These are phyloP conservation scores for Gossypioides kirkii DNA, from an alignment of 345 rosid genomes.

Conservation along the genomic window DNA sequence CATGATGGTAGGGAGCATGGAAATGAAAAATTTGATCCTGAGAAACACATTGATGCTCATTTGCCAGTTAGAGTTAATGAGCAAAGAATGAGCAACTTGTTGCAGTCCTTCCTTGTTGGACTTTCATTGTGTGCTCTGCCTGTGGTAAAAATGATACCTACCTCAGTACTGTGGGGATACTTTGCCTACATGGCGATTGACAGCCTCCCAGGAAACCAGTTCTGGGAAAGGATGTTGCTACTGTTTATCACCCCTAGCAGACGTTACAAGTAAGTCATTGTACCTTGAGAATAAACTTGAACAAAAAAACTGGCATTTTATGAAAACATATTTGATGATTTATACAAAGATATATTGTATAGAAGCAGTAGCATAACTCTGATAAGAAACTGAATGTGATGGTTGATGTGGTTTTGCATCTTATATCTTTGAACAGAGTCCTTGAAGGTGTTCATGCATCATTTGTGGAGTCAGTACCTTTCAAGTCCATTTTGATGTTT, in stretches of 20 bases:
- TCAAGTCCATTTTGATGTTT: conserved; percentile 49
- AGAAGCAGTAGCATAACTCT: neutral
- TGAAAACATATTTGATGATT: neutral
- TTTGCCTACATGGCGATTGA: conserved; percentile 92
- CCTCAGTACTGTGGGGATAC: conserved; percentile 89
- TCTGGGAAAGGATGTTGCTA: conserved; percentile 75
- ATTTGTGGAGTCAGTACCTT: conserved; percentile 68
- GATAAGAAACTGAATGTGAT: neutral
- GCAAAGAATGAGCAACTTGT: conserved; percentile 73
- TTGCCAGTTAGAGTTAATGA: conserved; percentile 81
- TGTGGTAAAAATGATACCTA: conserved; percentile 56
- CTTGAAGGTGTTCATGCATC: conserved; percentile 73
- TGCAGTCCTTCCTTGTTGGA: conserved; percentile 75
- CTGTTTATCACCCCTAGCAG: conserved; percentile 71
- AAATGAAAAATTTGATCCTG: conserved; percentile 59
- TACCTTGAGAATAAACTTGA: neutral
- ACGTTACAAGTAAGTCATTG: conserved; percentile 56
- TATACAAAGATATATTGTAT: neutral
- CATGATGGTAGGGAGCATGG: conserved; percentile 35
- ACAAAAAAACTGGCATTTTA: neutral
- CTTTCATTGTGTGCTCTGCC: conserved; percentile 50
- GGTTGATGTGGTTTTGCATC: neutral
- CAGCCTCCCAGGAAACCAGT: conserved; percentile 83
- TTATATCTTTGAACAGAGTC: conserved; percentile 40
- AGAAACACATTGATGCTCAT: conserved; percentile 59